phyloP scores from a whole-genome alignment of 345 rosid genomes.

The Melastoma malabathricum region DNA sequence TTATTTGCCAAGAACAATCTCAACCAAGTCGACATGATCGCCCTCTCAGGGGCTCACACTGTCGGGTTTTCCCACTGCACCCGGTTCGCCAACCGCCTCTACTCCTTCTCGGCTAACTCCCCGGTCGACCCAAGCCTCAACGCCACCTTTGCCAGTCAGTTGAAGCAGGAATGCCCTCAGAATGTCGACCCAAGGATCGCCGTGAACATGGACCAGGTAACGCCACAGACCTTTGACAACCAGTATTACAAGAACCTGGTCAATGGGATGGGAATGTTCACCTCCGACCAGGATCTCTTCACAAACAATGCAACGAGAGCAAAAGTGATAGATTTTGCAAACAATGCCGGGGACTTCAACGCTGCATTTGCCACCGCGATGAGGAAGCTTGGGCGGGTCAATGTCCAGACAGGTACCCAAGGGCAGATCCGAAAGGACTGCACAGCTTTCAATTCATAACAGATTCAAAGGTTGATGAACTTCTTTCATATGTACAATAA shows the following conservation, averaged over 20 bases:
- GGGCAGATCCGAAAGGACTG: constrained; percentile 66
- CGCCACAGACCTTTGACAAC: constrained; percentile 51
- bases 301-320: constrained; percentile 31
- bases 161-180: constrained; percentile 41
- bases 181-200: constrained; percentile 40
- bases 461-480: neutral
- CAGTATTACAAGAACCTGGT: constrained; percentile 57
- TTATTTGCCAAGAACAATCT: constrained; percentile 46
- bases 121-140: constrained; percentile 56
- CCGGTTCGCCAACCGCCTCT: constrained; percentile 50
- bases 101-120: constrained; percentile 42
- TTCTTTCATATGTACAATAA: neutral
- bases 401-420: constrained; percentile 41
- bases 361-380: constrained; percentile 48
- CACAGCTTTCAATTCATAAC: constrained; percentile 30
- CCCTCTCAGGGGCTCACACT: constrained; percentile 89
- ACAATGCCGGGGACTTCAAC: constrained; percentile 32
- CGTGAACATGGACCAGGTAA: constrained; percentile 41
- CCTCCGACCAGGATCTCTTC: constrained; percentile 58
- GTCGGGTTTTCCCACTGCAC: constrained; percentile 76
- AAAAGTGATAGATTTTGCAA: constrained; percentile 50
- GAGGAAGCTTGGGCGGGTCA: constrained; percentile 73
- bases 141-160: constrained; percentile 34
- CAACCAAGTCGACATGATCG: constrained; percentile 58
- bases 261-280: constrained; percentile 53